Evolutionary conservation across 2,329 filamentous ascomycete genomes (phyloP).

Genomic region (Sporothrix globosa): DNA sequence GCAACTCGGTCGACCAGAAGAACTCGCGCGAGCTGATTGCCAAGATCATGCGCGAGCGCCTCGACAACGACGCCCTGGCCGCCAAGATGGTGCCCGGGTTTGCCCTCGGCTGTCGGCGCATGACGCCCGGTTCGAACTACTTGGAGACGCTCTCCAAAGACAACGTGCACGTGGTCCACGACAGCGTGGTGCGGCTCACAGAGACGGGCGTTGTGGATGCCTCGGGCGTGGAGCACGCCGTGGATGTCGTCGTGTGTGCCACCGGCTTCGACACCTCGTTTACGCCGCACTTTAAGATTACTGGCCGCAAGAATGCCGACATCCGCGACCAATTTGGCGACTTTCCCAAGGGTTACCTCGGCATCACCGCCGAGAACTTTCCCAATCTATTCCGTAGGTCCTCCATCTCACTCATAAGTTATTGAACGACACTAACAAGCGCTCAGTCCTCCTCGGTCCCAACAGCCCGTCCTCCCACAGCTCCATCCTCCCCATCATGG

Average conservation of each 20-base stretch:
- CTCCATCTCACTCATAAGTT: no score
- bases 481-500: constrained; percentile 14
- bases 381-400: background rate
- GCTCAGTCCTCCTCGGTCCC: background rate
- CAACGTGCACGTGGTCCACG: background rate
- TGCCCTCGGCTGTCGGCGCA: constrained; percentile 12
- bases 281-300: background rate
- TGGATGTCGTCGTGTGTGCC: constrained; percentile 9
- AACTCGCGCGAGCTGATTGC: constrained; percentile 48
- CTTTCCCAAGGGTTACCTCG: background rate
- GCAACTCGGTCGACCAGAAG: background rate
- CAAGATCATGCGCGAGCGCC: constrained; percentile 45
- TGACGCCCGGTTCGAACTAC: constrained; percentile 3
- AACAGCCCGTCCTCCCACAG: background rate
- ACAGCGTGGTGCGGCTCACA: background rate
- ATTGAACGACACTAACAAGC: no score
- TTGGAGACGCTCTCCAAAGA: background rate
- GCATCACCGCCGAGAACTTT: background rate
- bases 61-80: constrained; percentile 37
- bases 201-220: background rate
- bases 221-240: background rate
- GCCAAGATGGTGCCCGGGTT: constrained; percentile 24
- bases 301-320: background rate
- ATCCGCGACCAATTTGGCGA: background rate
- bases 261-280: constrained; percentile 10